Percentiles rank a stretch among this genome's conserved stretches.
Evolutionary conservation across 345 rosid species (phyloP).

Genomic region (Populus deltoides): DNA sequence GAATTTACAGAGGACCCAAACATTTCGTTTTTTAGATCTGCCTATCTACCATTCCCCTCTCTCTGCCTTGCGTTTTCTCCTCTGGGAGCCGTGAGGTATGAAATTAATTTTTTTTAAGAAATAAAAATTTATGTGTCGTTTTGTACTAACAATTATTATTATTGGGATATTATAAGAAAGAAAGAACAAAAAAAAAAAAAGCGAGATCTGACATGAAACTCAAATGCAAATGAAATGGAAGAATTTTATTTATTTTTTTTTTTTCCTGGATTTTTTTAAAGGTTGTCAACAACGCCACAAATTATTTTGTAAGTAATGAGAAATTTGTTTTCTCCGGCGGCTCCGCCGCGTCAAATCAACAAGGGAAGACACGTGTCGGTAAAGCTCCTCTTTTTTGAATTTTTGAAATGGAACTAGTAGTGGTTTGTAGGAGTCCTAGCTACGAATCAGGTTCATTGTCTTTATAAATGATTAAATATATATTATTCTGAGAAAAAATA

Average conservation of each 20-base stretch:
- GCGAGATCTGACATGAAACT: conserved; percentile 31
- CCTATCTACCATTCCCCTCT: not conserved
- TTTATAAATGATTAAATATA: too few species aligned
- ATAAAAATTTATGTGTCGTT: not conserved
- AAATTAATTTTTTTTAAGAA: not conserved
- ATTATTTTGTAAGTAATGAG: conserved; percentile 11
- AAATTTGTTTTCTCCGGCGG: conserved; percentile 22
- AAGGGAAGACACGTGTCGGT: conserved; percentile 26
- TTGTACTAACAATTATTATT: not conserved
- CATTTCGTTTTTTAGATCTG: too few species aligned
- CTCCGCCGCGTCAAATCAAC: conserved; percentile 43
- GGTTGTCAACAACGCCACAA: not conserved
- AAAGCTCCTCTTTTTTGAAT: not conserved
- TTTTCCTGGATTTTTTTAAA: not conserved
- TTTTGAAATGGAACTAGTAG: too few species aligned
- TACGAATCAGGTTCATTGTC: too few species aligned
- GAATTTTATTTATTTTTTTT: not conserved
- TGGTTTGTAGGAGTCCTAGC: too few species aligned
- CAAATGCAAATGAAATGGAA: conserved; percentile 42
- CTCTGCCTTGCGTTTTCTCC: not conserved
- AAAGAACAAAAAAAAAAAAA: not conserved
- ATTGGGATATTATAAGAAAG: not conserved
- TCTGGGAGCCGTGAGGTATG: not conserved
- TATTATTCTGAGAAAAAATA: too few species aligned
- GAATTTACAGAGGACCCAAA: not conserved